These are phyloP conservation scores for Adansonia gregorii DNA, from an alignment of 441 rosid species.

Conservation along the genomic window DNA sequence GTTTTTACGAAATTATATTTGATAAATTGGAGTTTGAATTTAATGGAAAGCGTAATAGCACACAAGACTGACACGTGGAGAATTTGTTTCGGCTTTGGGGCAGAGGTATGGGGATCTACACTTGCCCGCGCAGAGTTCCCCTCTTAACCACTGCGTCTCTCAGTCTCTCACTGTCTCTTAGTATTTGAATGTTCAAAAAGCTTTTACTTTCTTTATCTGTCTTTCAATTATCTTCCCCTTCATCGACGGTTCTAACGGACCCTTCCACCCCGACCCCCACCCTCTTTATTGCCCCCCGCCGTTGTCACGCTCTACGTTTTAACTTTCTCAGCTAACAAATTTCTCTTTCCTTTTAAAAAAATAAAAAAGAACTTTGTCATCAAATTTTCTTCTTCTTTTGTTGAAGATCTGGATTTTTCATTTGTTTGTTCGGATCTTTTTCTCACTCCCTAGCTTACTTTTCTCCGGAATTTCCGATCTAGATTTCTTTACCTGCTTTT, in stretches of 20 bases:
- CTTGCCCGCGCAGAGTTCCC: slow-evolving; percentile 48
- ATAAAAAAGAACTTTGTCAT: too few relatives aligned
- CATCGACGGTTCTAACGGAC: slow-evolving; percentile 32
- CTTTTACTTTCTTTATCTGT: neutral
- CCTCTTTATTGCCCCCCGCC: slow-evolving; percentile 22
- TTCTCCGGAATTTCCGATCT: slow-evolving; percentile 40
- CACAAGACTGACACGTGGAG: neutral
- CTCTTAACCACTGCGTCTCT: neutral
- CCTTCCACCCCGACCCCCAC: neutral
- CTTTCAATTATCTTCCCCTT: neutral
- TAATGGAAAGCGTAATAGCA: neutral
- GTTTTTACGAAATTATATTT: too few relatives aligned
- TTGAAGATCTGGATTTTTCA: neutral
- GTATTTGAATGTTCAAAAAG: slow-evolving; percentile 63
- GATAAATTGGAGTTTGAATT: too few relatives aligned
- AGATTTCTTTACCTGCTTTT: slow-evolving; percentile 32
- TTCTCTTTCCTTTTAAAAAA: neutral
- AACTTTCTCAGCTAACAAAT: neutral
- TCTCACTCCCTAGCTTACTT: slow-evolving; percentile 18
- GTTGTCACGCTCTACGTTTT: slow-evolving; percentile 20
- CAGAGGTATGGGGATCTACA: slow-evolving; percentile 16
- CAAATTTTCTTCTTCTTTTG: neutral
- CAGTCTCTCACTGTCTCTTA: slow-evolving; percentile 21
- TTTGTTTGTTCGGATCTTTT: slow-evolving; percentile 31
- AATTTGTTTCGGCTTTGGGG: neutral